A percentile compares a stretch with the other conserved stretches of the same genome.
Evolutionary conservation across 306 rosid genomes (phyloP).

Genomic region (Prunus mume): DNA sequence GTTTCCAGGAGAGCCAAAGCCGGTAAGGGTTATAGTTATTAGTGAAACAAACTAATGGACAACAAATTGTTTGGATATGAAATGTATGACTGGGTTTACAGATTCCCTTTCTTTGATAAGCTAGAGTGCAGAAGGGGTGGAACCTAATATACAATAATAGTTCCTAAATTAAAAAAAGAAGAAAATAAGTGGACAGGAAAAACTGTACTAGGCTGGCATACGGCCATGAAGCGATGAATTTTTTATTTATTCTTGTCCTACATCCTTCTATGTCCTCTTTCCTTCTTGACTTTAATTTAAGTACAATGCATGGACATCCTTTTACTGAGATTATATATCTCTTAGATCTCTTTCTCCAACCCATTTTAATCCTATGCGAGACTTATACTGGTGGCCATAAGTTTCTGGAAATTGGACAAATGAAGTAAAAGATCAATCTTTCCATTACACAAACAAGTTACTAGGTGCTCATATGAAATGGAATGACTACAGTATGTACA

Average conservation of each 20-base stretch:
- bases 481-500: background rate
- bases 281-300: background rate
- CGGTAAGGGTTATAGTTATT: constrained; percentile 44
- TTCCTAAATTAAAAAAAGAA: background rate
- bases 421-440: background rate
- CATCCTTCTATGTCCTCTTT: background rate
- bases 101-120: background rate
- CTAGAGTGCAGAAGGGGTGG: background rate
- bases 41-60: constrained; percentile 8
- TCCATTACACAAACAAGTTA: background rate
- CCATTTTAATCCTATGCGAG: background rate
- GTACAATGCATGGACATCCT: background rate
- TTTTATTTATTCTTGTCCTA: background rate
- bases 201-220: background rate
- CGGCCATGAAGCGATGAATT: background rate
- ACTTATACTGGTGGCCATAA: background rate
- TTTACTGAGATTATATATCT: background rate
- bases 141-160: background rate
- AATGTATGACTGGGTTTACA: background rate
- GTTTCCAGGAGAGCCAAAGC: constrained; percentile 66
- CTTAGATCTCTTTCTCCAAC: background rate
- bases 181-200: background rate
- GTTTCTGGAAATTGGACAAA: background rate
- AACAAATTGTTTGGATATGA: constrained; percentile 2
- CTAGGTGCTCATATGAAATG: background rate